These are phyloP conservation scores for Escallonia herrerae DNA, from an alignment of 129 eudicot genomes.

Conservation along the genomic window DNA sequence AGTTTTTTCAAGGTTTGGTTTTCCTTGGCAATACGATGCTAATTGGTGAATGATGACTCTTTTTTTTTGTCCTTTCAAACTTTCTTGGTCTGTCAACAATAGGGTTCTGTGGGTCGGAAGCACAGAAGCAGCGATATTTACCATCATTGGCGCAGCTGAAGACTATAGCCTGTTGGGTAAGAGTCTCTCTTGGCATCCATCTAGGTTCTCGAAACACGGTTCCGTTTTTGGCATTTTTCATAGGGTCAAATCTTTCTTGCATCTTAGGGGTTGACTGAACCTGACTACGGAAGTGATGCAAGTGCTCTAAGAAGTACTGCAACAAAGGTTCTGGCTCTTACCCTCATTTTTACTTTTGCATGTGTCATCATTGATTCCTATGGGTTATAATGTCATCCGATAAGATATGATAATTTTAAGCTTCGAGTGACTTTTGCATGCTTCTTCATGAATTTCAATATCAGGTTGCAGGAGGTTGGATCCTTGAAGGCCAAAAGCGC, in stretches of 20 bases:
- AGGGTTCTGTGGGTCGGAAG: slow-evolving; percentile 85
- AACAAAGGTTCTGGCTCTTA: slow-evolving; percentile 48
- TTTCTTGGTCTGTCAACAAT: slow-evolving; percentile 25
- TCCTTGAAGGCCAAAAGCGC: slow-evolving; percentile 92
- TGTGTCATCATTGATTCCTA: background rate
- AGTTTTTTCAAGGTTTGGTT: background rate
- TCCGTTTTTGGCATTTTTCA: background rate
- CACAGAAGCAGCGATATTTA: slow-evolving; percentile 74
- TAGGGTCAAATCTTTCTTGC: background rate
- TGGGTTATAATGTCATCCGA: too few species aligned
- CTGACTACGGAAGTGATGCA: slow-evolving; percentile 98
- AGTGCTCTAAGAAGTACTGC: slow-evolving; percentile 86
- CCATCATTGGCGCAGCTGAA: slow-evolving; percentile 79
- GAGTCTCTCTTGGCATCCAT: slow-evolving; percentile 13
- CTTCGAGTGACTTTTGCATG: background rate
- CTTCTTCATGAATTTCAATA: background rate
- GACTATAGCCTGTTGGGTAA: slow-evolving; percentile 87
- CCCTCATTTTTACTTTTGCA: background rate
- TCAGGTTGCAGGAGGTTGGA: slow-evolving; percentile 98
- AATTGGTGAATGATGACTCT: slow-evolving; percentile 5
- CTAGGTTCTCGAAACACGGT: background rate
- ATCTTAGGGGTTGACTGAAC: slow-evolving; percentile 84
- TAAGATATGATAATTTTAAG: too few species aligned
- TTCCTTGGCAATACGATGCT: background rate
- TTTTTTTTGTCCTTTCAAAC: background rate